phyloP scores from a whole-genome alignment of 192 early-diverging fungal genomes.

The Umbelopsis isabellina region DNA sequence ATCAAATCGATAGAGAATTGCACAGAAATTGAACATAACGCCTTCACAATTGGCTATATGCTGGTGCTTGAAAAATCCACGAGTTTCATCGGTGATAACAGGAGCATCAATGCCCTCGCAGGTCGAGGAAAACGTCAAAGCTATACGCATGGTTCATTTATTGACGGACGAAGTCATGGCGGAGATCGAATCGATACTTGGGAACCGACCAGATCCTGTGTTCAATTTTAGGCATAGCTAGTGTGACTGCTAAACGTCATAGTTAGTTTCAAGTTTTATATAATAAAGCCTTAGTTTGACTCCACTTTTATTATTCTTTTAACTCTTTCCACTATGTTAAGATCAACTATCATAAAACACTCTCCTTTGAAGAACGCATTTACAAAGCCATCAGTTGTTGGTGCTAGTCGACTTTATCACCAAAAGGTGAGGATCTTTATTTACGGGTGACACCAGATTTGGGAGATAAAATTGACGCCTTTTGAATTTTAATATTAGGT shows the following conservation, averaged over 20 bases:
- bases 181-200: constrained; percentile 70
- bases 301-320: background rate
- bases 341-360: constrained; percentile 2
- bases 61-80: constrained; percentile 74
- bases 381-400: background rate
- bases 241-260: constrained; percentile 12
- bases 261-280: background rate
- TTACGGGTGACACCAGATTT: background rate
- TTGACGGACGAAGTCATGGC: constrained; percentile 71
- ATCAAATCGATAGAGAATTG: constrained; percentile 54
- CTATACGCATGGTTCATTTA: constrained; percentile 56
- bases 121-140: constrained; percentile 73
- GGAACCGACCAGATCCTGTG: constrained; percentile 64
- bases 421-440: constrained; percentile 20
- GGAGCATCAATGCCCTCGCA: constrained; percentile 73
- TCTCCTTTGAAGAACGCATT: background rate
- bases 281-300: background rate
- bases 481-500: constrained; percentile 52
- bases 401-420: constrained; percentile 20
- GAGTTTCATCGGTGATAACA: constrained; percentile 61
- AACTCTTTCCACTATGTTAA: background rate
- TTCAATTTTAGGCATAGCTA: constrained; percentile 54
- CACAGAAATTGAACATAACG: constrained; percentile 59
- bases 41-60: constrained; percentile 73
- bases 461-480: background rate